Base-by-base conservation (phyloP, 1,284 basidiomycete species). In the Tilletia setariae region DNA sequence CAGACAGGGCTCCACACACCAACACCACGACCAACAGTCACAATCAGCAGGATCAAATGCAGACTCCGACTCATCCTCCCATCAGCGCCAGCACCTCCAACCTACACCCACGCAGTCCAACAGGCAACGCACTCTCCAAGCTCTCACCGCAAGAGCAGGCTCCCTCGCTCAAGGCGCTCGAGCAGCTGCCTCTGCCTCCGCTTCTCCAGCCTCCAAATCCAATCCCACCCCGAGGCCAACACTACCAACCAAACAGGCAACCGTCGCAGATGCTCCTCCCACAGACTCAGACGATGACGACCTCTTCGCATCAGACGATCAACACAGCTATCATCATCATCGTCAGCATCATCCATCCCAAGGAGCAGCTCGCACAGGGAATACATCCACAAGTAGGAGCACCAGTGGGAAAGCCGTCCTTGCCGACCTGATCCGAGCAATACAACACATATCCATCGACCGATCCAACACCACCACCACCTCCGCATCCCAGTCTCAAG, bases 1-100 rank as follows among this genome's bases (percentile, higher is more conserved):
- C 53, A 68, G 71, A 8, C n/a, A 59, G 6, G 11, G 46, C 11
- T 67, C 62, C 49, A 49, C 19, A 15, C 21, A 67, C 56, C 42
- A 63, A 63, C 7, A 64, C 65, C 25, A 63, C 44, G 30, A n/a
- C 4, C 21, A 1, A 0, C 47, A 32, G 9, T 35, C 66, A 21
- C 65, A 6, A 1, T 23, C n/a, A 1, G 15, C 4, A 35, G 43
- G 25, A 1, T 32, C 64, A 7, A 49, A 67, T 11, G 44, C 68
- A 9, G 67, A 68, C 2, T 43, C 46, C 15, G 30, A 30, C 28
- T 61, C 56, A 61, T 35, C 30, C 30, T 19, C 30, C 15, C 51
- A 53, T 53, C 47, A n/a, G 1, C 47, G 8, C 6, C 46, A 49
- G 46, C 46, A 49, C 3, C 46, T 4, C 19, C 6, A 16, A 49